A percentile compares a stretch with the other conserved stretches of the same genome.
Conservation (phyloP, 768 basidiomycete genomes). For the Boletus vinaceobasis region DNA sequence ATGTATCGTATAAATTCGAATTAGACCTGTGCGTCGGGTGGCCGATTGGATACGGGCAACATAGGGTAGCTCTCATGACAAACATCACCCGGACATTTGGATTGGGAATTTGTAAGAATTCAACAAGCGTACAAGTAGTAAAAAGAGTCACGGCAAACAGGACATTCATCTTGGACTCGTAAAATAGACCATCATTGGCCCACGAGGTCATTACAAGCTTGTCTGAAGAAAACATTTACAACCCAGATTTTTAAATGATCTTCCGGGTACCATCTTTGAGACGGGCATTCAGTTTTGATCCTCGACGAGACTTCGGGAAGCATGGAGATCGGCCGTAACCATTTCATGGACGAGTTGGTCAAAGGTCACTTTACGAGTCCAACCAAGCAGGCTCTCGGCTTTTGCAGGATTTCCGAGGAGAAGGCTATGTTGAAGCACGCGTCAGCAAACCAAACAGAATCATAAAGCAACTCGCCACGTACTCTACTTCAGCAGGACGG, state of each 20-base stretch:
- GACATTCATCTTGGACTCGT: not conserved
- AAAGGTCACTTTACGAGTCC: conserved; percentile 86
- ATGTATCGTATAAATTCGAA: conserved; percentile 6
- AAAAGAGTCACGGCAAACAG: not conserved
- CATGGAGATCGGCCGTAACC: conserved; percentile 79
- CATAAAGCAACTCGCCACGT: conserved; percentile 31
- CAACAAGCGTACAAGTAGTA: not conserved
- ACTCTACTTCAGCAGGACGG: conserved; percentile 96
- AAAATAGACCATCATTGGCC: conserved; percentile 1
- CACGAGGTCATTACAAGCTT: conserved; percentile 4
- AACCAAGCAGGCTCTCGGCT: conserved; percentile 83
- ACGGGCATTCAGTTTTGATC: conserved; percentile 63
- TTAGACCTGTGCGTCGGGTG: not conserved
- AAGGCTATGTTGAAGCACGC: conserved; percentile 43
- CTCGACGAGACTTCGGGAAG: conserved; percentile 70
- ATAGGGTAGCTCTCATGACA: not conserved
- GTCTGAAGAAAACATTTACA: not conserved
- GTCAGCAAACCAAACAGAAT: not conserved
- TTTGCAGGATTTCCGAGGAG: conserved; percentile 87
- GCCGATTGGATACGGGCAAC: not conserved
- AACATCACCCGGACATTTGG: not conserved
- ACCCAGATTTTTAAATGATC: not conserved
- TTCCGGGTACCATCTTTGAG: not conserved
- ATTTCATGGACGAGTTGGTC: conserved; percentile 87
- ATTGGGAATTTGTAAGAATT: not conserved